phyloP scores from a whole-genome alignment of 225 moss, liverwort and hornwort genomes.

The Pleurozium schreberi region DNA sequence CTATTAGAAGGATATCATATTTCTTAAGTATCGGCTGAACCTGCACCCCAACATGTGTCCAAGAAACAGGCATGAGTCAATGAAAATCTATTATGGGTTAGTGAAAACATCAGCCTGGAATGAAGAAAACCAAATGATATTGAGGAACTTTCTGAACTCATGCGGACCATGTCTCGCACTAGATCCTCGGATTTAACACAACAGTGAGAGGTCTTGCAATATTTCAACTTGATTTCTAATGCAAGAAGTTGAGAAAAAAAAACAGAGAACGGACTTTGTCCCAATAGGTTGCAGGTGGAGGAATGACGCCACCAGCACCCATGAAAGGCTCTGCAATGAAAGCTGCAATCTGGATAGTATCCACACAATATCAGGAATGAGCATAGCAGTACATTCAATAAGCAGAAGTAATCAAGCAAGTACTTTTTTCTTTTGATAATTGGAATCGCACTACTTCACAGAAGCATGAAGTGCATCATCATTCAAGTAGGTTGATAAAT shows the following conservation, averaged over 20 bases:
- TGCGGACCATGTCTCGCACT: background rate
- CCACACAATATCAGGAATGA: background rate
- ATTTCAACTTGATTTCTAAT: background rate
- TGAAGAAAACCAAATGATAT: background rate
- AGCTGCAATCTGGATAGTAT: constrained; percentile 76
- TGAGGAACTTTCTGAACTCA: background rate
- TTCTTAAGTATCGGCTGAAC: constrained; percentile 85
- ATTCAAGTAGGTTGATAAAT: background rate
- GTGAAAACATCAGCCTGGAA: background rate
- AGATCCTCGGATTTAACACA: too few species aligned
- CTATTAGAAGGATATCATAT: constrained; percentile 88
- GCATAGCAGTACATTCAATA: background rate
- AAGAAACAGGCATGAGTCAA: background rate
- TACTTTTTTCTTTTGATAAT: background rate
- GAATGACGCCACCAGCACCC: constrained; percentile 94
- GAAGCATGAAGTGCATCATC: background rate
- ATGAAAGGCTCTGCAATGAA: constrained; percentile 94
- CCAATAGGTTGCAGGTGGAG: constrained; percentile 85
- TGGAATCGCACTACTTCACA: background rate
- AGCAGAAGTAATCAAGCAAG: background rate
- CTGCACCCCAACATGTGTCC: constrained; percentile 18
- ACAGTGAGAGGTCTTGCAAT: background rate
- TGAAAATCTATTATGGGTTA: background rate
- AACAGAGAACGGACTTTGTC: constrained; percentile 54
- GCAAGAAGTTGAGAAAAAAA: background rate